Evolutionary conservation across 176 grass and related monocot genomes (phyloP).

Genomic region (Triticum monococcum): DNA sequence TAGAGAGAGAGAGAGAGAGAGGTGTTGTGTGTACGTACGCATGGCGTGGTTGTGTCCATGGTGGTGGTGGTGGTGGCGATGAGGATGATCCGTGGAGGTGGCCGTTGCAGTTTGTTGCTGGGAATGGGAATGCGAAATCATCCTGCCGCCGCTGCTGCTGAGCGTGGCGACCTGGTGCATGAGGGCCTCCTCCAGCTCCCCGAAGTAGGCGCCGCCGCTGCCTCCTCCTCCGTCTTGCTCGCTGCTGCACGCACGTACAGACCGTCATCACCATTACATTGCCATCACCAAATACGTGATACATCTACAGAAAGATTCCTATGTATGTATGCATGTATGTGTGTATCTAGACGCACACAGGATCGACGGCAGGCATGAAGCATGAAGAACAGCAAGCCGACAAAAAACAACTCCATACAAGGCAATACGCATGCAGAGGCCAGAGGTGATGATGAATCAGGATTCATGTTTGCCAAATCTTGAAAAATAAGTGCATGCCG

Average conservation of each 20-base stretch:
- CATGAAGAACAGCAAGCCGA: conserved; percentile 19
- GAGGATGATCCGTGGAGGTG: conserved; percentile 35
- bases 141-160: conserved; percentile 24
- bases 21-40: conserved; percentile 33
- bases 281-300: neutral
- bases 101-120: conserved; percentile 34
- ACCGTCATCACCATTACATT: conserved; percentile 23
- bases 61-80: neutral
- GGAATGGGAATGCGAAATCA: conserved; percentile 6
- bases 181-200: conserved; percentile 82
- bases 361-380: neutral
- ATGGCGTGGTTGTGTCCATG: conserved; percentile 42
- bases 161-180: conserved; percentile 63
- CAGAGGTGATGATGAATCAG: neutral
- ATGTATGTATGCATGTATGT: neutral
- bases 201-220: conserved; percentile 58
- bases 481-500: neutral
- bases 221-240: conserved; percentile 55
- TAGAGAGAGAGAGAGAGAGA: conserved; percentile 1
- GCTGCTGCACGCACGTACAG: conserved; percentile 24
- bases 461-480: neutral
- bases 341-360: neutral
- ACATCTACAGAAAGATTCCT: neutral
- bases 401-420: neutral
- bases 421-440: neutral